Percentiles rank a stretch among this genome's conserved stretches.
phyloP scores from a whole-genome alignment of 1,139 yeast genomes.

The Petasospora rhodanensis region DNA sequence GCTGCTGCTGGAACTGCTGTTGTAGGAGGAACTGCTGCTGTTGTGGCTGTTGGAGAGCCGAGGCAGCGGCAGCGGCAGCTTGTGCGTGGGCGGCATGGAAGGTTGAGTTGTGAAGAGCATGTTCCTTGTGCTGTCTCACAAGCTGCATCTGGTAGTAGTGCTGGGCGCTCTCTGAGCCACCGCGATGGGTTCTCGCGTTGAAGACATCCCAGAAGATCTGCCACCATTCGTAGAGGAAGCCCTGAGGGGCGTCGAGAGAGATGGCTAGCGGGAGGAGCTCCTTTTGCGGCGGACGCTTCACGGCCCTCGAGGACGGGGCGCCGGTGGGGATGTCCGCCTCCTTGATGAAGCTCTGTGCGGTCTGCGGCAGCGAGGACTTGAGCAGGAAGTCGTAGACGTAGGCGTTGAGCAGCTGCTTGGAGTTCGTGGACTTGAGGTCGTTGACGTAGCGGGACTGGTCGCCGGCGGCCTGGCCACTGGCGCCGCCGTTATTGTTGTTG shows the following conservation, averaged over 20 bases:
- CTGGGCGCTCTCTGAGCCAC: conserved; percentile 58
- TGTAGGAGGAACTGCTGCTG: conserved; percentile 26
- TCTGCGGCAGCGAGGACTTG: conserved; percentile 65
- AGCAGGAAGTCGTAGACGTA: conserved; percentile 83
- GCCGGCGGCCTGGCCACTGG: conserved; percentile 3
- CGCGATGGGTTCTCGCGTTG: conserved; percentile 69
- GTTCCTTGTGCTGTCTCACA: conserved; percentile 60
- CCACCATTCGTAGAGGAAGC: conserved; percentile 94
- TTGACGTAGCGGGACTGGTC: conserved; percentile 25
- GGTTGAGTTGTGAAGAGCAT: conserved; percentile 41
- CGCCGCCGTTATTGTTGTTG: too few relatives aligned
- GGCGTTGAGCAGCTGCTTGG: conserved; percentile 71
- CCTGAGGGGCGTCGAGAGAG: conserved; percentile 78
- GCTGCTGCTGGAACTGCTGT: conserved; percentile 25
- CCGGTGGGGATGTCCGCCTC: conserved; percentile 54
- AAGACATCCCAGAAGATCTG: conserved; percentile 92
- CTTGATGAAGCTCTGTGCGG: conserved; percentile 67
- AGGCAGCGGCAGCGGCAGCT: conserved; percentile 10
- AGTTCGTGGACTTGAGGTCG: conserved; percentile 50
- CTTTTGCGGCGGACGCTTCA: conserved; percentile 25
- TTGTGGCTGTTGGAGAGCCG: conserved; percentile 6
- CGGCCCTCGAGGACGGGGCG: conserved; percentile 18
- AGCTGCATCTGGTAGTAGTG: conserved; percentile 70
- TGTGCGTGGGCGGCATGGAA: conserved; percentile 34
- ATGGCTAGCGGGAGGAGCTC: conserved; percentile 48